Evolutionary conservation across 2,329 filamentous ascomycete genomes (phyloP), one percentile per base, ranked within the genome.

Genomic region (Cladosporium halotolerans): DNA sequence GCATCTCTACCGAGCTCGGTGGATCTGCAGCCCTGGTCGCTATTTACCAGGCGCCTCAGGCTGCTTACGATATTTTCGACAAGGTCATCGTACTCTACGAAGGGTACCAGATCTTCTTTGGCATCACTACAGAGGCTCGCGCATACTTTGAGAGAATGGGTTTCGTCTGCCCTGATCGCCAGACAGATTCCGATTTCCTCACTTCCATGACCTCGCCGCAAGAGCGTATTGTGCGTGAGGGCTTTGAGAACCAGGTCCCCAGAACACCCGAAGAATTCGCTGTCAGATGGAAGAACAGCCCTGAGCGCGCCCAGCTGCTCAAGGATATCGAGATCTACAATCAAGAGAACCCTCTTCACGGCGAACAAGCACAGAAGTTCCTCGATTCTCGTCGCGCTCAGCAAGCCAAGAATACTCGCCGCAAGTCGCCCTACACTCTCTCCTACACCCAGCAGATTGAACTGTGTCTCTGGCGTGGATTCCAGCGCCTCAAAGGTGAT

Each of bases 381-480:
- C 70, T 71, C 16, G 67, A 70, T 38, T 77, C 75, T 34, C 71
- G 75, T 32, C 66, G 68, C 46, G 70, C 69, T 9, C 73, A 77
- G 57, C 73, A 78, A 62, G 71, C 75, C 10, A 76, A 74, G 64
- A 41, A 55, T 10, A 69, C 71, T 61, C 85, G 88, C 3, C 69
- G 78, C 45, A 81, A 82, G 67, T 95, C 89, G 1, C 89, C 91
- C 0, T 96, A 85, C 69, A 96, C 89, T 0, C 75, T 96, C 36
- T 92, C 89, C 0, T 88, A 85, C 60, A 47, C 56, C 3, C 84
- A 91, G 69, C 91, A 96, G 69, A 71, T 96, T 58, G 68, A 79
- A 56, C 81, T 96, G 10, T 96, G 90, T 67, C 74, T 95, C 45
- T 84, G 83, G 76, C 85, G 91, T 65, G 89, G 89, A 9, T 93